Percentiles rank a stretch among this genome's conserved stretches.
phyloP scores from a whole-genome alignment of 1,139 yeast species.

The Kodamaea derodonti region DNA sequence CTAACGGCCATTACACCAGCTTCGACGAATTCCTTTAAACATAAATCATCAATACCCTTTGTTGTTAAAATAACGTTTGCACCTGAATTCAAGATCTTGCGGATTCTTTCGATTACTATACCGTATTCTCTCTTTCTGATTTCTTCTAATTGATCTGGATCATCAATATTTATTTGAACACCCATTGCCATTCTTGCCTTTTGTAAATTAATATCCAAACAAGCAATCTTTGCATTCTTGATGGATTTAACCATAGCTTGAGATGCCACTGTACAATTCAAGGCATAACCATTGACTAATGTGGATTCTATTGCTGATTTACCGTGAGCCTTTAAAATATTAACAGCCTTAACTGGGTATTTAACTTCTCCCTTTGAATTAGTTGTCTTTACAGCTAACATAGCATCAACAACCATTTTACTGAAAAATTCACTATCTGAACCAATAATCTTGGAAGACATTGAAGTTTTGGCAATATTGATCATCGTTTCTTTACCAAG shows the following conservation, averaged over 20 bases:
- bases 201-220: slow-evolving; percentile 90
- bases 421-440: slow-evolving; percentile 89
- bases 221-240: slow-evolving; percentile 79
- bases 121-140: slow-evolving; percentile 94
- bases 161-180: slow-evolving; percentile 93
- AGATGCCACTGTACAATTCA: slow-evolving; percentile 95
- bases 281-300: slow-evolving; percentile 88
- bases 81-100: slow-evolving; percentile 84
- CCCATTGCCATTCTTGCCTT: slow-evolving; percentile 99
- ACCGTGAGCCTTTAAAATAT: slow-evolving; percentile 94
- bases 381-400: slow-evolving; percentile 90
- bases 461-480: slow-evolving; percentile 92
- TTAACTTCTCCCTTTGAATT: slow-evolving; percentile 83
- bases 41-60: slow-evolving; percentile 96
- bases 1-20: slow-evolving; percentile 97
- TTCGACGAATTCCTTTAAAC: slow-evolving; percentile 93
- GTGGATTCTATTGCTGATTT: slow-evolving; percentile 84
- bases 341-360: slow-evolving; percentile 97
- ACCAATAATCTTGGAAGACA: slow-evolving; percentile 98
- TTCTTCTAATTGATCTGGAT: slow-evolving; percentile 95
- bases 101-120: slow-evolving; percentile 82
- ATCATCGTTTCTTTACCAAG: slow-evolving; percentile 80
- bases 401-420: slow-evolving; percentile 89
- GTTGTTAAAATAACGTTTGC: slow-evolving; percentile 97
- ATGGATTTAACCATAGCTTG: slow-evolving; percentile 90